Conservation (phyloP, 148 eudicot genomes). For the Vaccinium macrocarpon region DNA sequence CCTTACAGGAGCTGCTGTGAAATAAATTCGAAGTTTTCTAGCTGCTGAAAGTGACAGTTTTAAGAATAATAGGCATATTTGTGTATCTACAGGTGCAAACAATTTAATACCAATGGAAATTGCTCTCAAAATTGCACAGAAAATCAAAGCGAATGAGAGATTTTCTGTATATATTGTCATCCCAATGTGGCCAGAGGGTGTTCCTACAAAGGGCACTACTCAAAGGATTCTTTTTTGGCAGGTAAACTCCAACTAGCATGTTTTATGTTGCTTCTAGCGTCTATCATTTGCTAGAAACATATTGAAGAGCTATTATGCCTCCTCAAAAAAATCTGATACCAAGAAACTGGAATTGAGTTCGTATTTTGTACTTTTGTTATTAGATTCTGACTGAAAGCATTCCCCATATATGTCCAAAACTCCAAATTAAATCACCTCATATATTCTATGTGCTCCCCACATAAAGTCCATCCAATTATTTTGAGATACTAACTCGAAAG, state of each 20-base stretch:
- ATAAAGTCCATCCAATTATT: not conserved
- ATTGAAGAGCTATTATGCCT: not conserved
- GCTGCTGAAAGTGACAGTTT: not conserved
- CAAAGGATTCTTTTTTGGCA: conserved; percentile 97
- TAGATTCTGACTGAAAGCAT: not conserved
- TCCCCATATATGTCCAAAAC: not conserved
- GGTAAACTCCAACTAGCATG: conserved; percentile 36
- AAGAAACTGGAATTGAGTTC: not conserved
- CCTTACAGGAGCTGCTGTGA: not conserved
- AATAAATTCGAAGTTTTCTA: not conserved
- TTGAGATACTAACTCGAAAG: not conserved
- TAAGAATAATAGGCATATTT: not conserved
- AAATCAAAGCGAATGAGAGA: conserved; percentile 74
- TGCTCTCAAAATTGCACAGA: conserved; percentile 74
- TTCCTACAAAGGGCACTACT: conserved; percentile 58
- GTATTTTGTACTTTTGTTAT: not conserved
- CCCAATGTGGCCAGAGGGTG: conserved; percentile 99
- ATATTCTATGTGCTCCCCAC: not conserved
- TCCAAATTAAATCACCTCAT: conserved; percentile 4
- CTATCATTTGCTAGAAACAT: not conserved
- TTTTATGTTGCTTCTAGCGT: not conserved
- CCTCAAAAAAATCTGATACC: not conserved
- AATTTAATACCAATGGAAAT: conserved; percentile 85
- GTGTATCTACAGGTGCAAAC: conserved; percentile 57
- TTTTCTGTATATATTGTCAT: conserved; percentile 73